Conservation (phyloP, 352 stramenopile species). For the Pythium aphanidermatum region DNA sequence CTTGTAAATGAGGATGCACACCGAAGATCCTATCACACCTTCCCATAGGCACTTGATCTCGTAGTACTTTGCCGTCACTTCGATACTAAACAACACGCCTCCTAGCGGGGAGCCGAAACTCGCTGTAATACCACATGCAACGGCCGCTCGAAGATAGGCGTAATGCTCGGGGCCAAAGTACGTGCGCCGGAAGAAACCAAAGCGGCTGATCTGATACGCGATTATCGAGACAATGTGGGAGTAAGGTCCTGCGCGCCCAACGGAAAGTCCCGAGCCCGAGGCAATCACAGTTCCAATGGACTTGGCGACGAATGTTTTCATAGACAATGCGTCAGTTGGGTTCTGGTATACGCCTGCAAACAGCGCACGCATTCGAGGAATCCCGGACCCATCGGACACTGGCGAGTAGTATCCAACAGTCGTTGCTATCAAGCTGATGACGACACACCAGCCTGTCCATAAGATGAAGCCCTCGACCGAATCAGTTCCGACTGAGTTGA, state of each 20-base stretch:
- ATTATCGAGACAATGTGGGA: constrained; percentile 75
- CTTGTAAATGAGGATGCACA: constrained; percentile 74
- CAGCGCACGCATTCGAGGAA: constrained; percentile 66
- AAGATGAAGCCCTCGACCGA: constrained; percentile 55
- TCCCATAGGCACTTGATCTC: constrained; percentile 84
- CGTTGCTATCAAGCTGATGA: constrained; percentile 44
- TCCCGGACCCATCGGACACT: constrained; percentile 67
- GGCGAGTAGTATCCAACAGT: constrained; percentile 55
- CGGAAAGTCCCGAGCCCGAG: constrained; percentile 58
- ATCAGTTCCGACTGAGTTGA: constrained; percentile 51
- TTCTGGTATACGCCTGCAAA: constrained; percentile 76
- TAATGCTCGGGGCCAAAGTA: constrained; percentile 70
- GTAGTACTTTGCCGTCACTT: constrained; percentile 82
- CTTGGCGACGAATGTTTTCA: constrained; percentile 58
- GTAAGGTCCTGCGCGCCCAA: constrained; percentile 63
- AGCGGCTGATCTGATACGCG: constrained; percentile 56
- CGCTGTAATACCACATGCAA: constrained; percentile 72
- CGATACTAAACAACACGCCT: constrained; percentile 78
- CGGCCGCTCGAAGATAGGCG: constrained; percentile 55
- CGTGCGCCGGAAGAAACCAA: constrained; percentile 57
- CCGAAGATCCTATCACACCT: constrained; percentile 70
- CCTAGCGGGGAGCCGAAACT: constrained; percentile 76
- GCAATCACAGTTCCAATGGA: constrained; percentile 61
- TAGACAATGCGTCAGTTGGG: constrained; percentile 50
- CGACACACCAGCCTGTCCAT: constrained; percentile 61